Base-by-base conservation (phyloP, 306 rosid genomes). In the Cucurbita ficifolia region DNA sequence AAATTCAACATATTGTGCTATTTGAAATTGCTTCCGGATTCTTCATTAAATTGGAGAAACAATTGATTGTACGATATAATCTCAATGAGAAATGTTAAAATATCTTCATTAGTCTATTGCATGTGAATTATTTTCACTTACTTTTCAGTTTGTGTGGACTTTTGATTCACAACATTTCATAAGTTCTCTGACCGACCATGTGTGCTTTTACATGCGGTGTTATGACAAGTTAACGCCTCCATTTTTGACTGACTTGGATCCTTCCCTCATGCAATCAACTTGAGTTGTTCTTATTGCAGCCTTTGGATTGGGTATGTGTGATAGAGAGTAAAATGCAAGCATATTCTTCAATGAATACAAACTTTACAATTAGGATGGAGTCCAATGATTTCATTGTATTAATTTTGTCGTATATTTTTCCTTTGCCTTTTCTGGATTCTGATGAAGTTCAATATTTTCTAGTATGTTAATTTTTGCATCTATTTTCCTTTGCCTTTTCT, bases 331-430 rank as follows among this genome's bases (percentile, higher is more conserved):
- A 46, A 68, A 24, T 48, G 73, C 73, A 48, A 69, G 43, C 56
- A 48, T 69, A 69, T 69, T 69, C 22, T 46, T 24, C 73, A 69
- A 13, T 46, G 73, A 69, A 46, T 46, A 69, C 9, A n/a, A 69
- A 48, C 57, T 65, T 65, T 43, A 65, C 53, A 65, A 43, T 64
- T 64, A 46, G 71, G 29, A 42, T 68, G 56, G 21, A 46, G 56
- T 11, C 42, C 21, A 21, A 68, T 68, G 54, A 68, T 68, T 46
- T 68, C 52, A 21, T 6, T 64, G 49, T 64, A 17, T 64, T 64
- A 42, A 42, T 64, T 65, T 42, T 65, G 11, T 14, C 53, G 43
- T 65, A 10, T 48, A 46, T 48, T 69, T 45, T 48, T 29, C 57
- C 21, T 48, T 24, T n/a, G 18, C 73, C 40, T 69, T 69, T 46